Evolutionary conservation across 169 alveolate genomes (phyloP).

Genomic region (Cryptosporidium baileyi): DNA sequence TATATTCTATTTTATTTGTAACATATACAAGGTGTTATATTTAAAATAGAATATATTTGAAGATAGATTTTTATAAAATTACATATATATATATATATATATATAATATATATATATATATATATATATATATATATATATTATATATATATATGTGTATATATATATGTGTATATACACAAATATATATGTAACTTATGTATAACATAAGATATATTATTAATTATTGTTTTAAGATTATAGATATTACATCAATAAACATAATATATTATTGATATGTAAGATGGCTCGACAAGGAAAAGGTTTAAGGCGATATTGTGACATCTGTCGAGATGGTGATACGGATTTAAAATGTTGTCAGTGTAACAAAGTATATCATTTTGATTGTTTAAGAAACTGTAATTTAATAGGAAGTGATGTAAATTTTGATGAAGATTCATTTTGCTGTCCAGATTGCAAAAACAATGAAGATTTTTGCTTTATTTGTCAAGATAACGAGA

Average conservation of each 20-base stretch:
- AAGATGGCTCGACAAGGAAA: slow-evolving; percentile 53
- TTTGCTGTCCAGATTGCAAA: slow-evolving; percentile 80
- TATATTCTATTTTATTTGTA: no score
- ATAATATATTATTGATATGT: neutral
- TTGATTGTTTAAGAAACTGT: slow-evolving; percentile 53
- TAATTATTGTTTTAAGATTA: neutral
- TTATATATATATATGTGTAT: no score
- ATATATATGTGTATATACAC: no score
- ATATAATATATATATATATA: no score
- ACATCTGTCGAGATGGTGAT: slow-evolving; percentile 67
- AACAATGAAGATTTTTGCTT: slow-evolving; percentile 85
- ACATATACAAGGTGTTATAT: no score
- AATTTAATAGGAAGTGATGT: slow-evolving; percentile 56
- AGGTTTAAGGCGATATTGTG: slow-evolving; percentile 61
- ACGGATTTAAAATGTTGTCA: slow-evolving; percentile 59
- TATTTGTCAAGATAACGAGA: slow-evolving; percentile 81
- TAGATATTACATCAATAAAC: no score
- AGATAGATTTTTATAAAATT: no score
- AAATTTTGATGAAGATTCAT: slow-evolving; percentile 73
- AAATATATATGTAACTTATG: no score
- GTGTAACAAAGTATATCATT: slow-evolving; percentile 54
- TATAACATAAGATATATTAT: no score
- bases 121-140: no score
- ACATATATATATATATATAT: no score
- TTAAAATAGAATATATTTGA: no score